phyloP scores from a whole-genome alignment of 2,329 filamentous ascomycete species.

The Xylaria polymorpha region DNA sequence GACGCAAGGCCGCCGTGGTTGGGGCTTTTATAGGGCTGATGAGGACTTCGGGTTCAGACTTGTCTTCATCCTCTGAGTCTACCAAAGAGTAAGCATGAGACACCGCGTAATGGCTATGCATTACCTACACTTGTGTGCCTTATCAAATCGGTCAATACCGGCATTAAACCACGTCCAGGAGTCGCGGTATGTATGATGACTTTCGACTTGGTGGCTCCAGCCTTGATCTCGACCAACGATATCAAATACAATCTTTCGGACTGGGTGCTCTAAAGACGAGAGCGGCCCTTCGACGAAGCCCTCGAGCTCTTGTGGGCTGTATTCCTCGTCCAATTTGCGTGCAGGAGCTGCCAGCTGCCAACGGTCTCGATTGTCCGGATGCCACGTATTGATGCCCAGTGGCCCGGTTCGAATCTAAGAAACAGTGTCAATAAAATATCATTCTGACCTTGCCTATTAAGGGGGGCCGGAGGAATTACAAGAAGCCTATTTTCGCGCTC shows the following conservation, averaged over 20 bases:
- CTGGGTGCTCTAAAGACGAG: slow-evolving; percentile 59
- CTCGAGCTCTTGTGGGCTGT: slow-evolving; percentile 50
- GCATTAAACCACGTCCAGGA: slow-evolving; percentile 74
- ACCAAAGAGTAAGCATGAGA: slow-evolving; percentile 28
- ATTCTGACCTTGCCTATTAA: not conserved
- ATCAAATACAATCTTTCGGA: slow-evolving; percentile 71
- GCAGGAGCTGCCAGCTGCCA: slow-evolving; percentile 44
- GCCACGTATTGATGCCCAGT: slow-evolving; percentile 53
- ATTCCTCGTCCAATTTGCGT: slow-evolving; percentile 47
- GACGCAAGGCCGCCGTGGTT: slow-evolving; percentile 47
- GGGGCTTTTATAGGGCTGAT: slow-evolving; percentile 33
- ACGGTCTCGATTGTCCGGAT: slow-evolving; percentile 40
- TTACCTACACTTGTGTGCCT: slow-evolving; percentile 46
- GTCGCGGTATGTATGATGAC: slow-evolving; percentile 56
- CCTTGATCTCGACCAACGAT: slow-evolving; percentile 70
- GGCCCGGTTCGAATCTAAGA: slow-evolving; percentile 56
- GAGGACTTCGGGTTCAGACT: slow-evolving; percentile 18
- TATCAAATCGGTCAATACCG: slow-evolving; percentile 67
- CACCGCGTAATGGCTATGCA: not conserved
- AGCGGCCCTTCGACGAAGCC: slow-evolving; percentile 55
- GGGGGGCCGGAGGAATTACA: slow-evolving; percentile 43
- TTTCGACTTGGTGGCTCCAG: slow-evolving; percentile 55
- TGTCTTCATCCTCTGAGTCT: slow-evolving; percentile 41
- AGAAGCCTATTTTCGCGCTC: slow-evolving; percentile 54
- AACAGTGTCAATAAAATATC: slow-evolving; percentile 13